Conservation (phyloP, 1,139 yeast species). For the Kurtzmaniella quercitrusa region DNA sequence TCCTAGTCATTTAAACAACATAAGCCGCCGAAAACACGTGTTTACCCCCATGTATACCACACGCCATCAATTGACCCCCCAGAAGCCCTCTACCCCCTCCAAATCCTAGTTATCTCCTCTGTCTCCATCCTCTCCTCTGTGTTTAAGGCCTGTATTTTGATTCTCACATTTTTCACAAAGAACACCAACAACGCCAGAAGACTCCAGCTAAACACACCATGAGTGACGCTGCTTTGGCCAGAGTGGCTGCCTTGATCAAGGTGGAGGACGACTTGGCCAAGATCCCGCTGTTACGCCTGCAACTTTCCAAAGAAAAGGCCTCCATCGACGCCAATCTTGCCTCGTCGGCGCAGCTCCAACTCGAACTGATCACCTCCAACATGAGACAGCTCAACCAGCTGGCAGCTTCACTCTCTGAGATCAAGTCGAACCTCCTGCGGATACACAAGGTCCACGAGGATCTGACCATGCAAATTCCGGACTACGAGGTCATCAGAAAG, state of each 20-base stretch:
- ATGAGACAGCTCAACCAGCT: conserved; percentile 33
- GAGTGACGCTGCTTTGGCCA: conserved; percentile 42
- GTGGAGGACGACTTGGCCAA: conserved; percentile 58
- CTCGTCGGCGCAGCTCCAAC: conserved; percentile 58
- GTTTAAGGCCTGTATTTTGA: too few relatives aligned
- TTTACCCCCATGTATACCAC: too few relatives aligned
- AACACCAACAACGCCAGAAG: background rate
- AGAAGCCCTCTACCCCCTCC: too few relatives aligned
- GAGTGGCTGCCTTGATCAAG: conserved; percentile 42
- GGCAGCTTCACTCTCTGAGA: conserved; percentile 36
- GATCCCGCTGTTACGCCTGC: conserved; percentile 50
- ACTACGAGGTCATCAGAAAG: conserved; percentile 54
- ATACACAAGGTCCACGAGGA: conserved; percentile 55
- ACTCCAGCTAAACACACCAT: conserved; percentile 13
- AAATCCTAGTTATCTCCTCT: too few relatives aligned
- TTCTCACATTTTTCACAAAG: too few relatives aligned
- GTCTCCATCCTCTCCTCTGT: too few relatives aligned
- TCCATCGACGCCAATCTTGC: conserved; percentile 69
- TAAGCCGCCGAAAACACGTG: too few relatives aligned
- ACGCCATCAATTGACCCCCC: too few relatives aligned
- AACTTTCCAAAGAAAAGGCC: conserved; percentile 63
- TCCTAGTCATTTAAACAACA: too few relatives aligned
- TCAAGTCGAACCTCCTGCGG: conserved; percentile 54
- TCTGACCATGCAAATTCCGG: conserved; percentile 48
- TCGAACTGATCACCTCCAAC: conserved; percentile 46